Evolutionary conservation across 1,139 yeast species (phyloP), one percentile per base, ranked within the genome.

Genomic region (Kodamaea alishanica): DNA sequence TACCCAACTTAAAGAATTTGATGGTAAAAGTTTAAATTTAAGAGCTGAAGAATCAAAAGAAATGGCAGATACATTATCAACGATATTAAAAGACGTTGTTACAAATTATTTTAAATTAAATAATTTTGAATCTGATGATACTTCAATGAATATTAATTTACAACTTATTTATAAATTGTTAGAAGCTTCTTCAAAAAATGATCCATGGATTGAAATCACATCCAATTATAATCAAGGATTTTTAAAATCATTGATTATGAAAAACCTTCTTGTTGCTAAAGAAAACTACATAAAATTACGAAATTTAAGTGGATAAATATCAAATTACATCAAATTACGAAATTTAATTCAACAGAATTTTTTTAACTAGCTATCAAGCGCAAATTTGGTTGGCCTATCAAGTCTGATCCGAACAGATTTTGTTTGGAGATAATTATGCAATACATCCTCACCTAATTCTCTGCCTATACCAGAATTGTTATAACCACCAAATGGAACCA

Each of bases 401-500:
- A 50, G 38, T 33, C 48, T 51, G 41, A 47, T 46, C 47, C 63
- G 55, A 24, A 58, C 55, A 6, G 61, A 49, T 48, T 58, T 58
- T 32, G 44, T 41, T 34, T 58, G 61, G 20, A 55, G 48, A 50
- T 58, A 58, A 48, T 54, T 54, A 38, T 50, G 52, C 48, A 57
- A 53, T 3, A 49, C 61, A 33, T 54, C 60, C 26, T 48, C 50
- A 26, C 63, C 63, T 58, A 58, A 49, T 42, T 58, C 63, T 48
- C 60, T 54, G 26, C 63, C 63, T 35, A 58, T 49, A 42, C 63
- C 63, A 22, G 63, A 58, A 38, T 55, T 51, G 37, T 58, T 56
- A 46, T 49, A 56, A n/a, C 63, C 63, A 29, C 63, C 63, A 38
- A 58, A 58, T 33, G 63, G 63, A 31, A 58, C 61, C 54, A 50